Conservation (phyloP, 257 asterid genomes). For the Ocimum tenuiflorum region DNA sequence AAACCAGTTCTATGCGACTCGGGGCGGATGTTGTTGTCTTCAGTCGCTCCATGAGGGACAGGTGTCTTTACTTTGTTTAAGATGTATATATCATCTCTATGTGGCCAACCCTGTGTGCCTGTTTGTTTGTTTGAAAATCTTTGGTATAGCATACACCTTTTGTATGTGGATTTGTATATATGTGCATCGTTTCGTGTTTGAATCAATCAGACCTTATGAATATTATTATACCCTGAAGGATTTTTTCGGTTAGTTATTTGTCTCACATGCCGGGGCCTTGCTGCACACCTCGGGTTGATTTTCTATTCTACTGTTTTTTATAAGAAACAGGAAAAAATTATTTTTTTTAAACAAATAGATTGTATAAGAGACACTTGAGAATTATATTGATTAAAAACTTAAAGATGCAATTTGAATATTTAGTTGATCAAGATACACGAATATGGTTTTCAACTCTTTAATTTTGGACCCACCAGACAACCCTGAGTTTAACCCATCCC, state of each 20-base stretch:
- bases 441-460: background rate
- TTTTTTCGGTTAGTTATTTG: background rate
- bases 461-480: background rate
- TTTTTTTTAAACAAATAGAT: background rate
- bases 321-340: background rate
- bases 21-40: conserved; percentile 88
- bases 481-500: background rate
- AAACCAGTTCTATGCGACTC: conserved; percentile 96
- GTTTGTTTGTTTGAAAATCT: background rate
- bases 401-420: background rate
- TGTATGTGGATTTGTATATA: background rate
- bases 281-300: background rate
- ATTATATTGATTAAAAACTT: background rate
- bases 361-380: background rate
- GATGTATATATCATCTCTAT: background rate
- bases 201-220: background rate
- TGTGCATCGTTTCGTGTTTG: background rate
- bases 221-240: background rate
- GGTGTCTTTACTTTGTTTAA: conserved; percentile 32
- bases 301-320: background rate
- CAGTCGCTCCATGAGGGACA: conserved; percentile 52
- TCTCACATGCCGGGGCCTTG: background rate
- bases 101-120: conserved; percentile 1
- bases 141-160: background rate
- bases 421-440: background rate